A percentile compares a stretch with the other conserved stretches of the same genome.
These are phyloP conservation scores for Dioscorea cayenensis DNA, from an alignment of 116 monocot genomes.

Conservation along the genomic window DNA sequence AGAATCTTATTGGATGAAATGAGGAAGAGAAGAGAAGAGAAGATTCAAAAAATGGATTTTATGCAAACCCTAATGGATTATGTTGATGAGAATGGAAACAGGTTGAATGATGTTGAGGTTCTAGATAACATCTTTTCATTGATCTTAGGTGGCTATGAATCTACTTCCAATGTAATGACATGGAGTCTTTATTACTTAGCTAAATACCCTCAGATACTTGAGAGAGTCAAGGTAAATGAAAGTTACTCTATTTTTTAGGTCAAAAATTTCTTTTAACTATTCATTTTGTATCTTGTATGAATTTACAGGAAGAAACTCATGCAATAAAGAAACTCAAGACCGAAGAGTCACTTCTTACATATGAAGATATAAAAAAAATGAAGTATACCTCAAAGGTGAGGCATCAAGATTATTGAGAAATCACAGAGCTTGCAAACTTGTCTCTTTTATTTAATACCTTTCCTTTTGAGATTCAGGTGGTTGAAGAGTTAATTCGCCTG, in stretches of 20 bases:
- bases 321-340: neutral
- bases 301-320: constrained; percentile 1
- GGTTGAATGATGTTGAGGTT: constrained; percentile 25
- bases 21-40: neutral
- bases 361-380: constrained; percentile 8
- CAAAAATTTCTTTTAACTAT: no score
- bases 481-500: constrained; percentile 30
- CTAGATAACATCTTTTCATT: constrained; percentile 28
- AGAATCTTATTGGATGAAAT: constrained; percentile 17
- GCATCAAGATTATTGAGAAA: neutral
- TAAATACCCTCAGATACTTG: constrained; percentile 22
- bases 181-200: constrained; percentile 34
- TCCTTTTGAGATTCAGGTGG: constrained; percentile 2
- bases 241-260: neutral
- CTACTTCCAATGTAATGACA: constrained; percentile 25
- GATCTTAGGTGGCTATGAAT: constrained; percentile 33
- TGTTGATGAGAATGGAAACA: constrained; percentile 9
- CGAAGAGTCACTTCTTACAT: constrained; percentile 9
- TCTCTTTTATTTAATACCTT: neutral
- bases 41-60: neutral
- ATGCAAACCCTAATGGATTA: neutral
- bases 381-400: constrained; percentile 14
- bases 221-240: constrained; percentile 27
- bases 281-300: neutral
- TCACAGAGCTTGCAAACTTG: neutral